Conservation (phyloP, 1,284 basidiomycete genomes). For the Sanghuangporus weigelae region DNA sequence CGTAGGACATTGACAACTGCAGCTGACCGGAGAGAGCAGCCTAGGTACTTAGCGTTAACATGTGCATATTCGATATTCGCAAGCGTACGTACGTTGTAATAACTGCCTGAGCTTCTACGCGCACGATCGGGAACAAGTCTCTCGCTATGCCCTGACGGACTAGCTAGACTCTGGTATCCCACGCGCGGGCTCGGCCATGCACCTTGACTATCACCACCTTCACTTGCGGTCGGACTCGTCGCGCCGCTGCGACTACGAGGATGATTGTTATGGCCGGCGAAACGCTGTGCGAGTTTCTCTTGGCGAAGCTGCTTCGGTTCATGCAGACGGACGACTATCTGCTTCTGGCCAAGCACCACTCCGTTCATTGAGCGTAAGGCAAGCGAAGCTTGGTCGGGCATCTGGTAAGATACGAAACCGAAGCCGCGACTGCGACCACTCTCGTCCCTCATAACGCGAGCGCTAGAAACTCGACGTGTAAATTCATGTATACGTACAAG, state of each 20-base stretch:
- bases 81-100: slow-evolving; percentile 57
- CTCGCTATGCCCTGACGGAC: slow-evolving; percentile 30
- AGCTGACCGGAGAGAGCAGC: slow-evolving; percentile 73
- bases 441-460: slow-evolving; percentile 91
- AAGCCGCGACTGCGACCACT: slow-evolving; percentile 82
- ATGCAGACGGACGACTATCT: slow-evolving; percentile 81
- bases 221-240: slow-evolving; percentile 75
- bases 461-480: slow-evolving; percentile 41
- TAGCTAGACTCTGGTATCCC: slow-evolving; percentile 28
- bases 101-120: slow-evolving; percentile 75
- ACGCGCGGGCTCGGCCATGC: slow-evolving; percentile 71
- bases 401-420: slow-evolving; percentile 91
- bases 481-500: slow-evolving; percentile 11
- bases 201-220: slow-evolving; percentile 66
- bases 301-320: slow-evolving; percentile 87
- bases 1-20: slow-evolving; percentile 74
- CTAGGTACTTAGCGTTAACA: slow-evolving; percentile 30
- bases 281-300: slow-evolving; percentile 80
- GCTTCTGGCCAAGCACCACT: slow-evolving; percentile 60
- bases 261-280: slow-evolving; percentile 65
- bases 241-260: slow-evolving; percentile 73
- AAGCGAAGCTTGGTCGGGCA: slow-evolving; percentile 71
- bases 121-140: slow-evolving; percentile 63
- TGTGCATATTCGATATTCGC: background rate
- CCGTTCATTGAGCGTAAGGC: slow-evolving; percentile 84